phyloP scores from a whole-genome alignment of 2,329 filamentous ascomycete genomes.

The Talaromyces albobiverticillius region DNA sequence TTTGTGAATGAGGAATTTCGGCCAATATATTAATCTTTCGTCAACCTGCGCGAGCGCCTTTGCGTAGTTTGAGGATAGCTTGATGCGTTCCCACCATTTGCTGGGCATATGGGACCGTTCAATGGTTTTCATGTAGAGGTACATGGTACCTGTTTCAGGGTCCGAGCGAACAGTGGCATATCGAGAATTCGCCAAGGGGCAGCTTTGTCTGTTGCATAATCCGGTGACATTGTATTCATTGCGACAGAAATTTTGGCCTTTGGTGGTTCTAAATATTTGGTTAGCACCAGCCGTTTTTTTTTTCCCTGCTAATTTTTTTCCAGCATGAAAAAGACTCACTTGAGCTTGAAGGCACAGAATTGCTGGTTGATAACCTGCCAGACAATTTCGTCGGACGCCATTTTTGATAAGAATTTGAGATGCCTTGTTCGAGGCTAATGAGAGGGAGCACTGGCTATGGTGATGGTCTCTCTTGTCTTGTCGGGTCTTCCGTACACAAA shows the following conservation, averaged over 20 bases:
- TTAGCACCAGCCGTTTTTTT: not conserved
- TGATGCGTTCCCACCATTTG: conserved; percentile 93
- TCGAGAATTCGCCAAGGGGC: conserved; percentile 83
- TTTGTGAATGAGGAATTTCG: conserved; percentile 89
- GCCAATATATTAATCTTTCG: conserved; percentile 83
- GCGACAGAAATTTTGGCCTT: conserved; percentile 88
- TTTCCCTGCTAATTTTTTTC: not conserved
- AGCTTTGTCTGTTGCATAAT: conserved; percentile 82
- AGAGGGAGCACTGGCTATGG: not conserved
- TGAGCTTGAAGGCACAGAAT: conserved; percentile 93
- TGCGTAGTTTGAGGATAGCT: conserved; percentile 84
- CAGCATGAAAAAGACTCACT: conserved; percentile 52
- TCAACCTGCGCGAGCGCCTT: conserved; percentile 87
- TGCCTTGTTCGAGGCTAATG: conserved; percentile 17
- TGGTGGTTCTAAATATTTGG: conserved; percentile 62
- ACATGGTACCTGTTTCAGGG: conserved; percentile 75
- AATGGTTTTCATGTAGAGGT: conserved; percentile 95
- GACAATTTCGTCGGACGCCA: conserved; percentile 85
- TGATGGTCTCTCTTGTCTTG: not conserved
- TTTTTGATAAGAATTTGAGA: conserved; percentile 3
- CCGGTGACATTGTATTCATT: conserved; percentile 89
- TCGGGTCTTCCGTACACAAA: not conserved
- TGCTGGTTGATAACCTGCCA: conserved; percentile 97
- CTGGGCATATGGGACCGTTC: conserved; percentile 84
- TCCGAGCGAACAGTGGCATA: conserved; percentile 90